A percentile compares a stretch with the other conserved stretches of the same genome.
phyloP scores from a whole-genome alignment of 2,329 filamentous ascomycete species.

The Juglanconis oblonga region DNA sequence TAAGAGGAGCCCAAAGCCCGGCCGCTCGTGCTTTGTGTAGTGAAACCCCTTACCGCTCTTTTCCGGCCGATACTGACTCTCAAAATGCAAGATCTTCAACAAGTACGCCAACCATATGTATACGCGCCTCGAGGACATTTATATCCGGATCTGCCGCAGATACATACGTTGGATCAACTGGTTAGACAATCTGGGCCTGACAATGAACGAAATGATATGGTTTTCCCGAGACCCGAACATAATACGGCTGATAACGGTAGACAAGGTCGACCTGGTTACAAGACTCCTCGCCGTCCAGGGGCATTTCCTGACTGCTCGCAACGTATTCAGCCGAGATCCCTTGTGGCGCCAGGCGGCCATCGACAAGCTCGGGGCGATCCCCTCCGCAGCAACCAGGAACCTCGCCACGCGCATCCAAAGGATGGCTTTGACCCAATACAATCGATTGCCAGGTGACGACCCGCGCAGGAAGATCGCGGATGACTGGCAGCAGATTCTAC shows the following conservation, averaged over 20 bases:
- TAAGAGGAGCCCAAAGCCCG: neutral
- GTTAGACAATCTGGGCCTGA: too few species aligned
- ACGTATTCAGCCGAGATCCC: neutral
- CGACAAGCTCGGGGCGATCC: neutral
- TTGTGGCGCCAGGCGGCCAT: neutral
- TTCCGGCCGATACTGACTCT: too few species aligned
- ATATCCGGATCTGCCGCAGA: too few species aligned
- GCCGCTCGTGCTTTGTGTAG: neutral
- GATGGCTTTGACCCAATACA: slow-evolving; percentile 1
- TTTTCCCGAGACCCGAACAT: neutral
- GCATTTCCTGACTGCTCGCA: neutral
- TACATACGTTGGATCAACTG: too few species aligned
- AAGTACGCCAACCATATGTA: neutral
- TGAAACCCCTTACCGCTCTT: too few species aligned
- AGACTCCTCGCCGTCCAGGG: neutral
- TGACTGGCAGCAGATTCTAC: slow-evolving; percentile 4
- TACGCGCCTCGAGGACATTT: neutral
- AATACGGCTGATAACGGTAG: neutral
- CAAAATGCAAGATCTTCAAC: neutral
- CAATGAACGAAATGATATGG: too few species aligned
- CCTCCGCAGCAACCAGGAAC: neutral
- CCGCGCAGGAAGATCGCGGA: neutral
- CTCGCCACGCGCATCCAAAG: neutral
- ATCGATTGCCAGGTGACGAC: neutral
- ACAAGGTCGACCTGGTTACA: neutral